phyloP scores from a whole-genome alignment of 2,329 filamentous ascomycete genomes.

The Cladorrhinum sp. region DNA sequence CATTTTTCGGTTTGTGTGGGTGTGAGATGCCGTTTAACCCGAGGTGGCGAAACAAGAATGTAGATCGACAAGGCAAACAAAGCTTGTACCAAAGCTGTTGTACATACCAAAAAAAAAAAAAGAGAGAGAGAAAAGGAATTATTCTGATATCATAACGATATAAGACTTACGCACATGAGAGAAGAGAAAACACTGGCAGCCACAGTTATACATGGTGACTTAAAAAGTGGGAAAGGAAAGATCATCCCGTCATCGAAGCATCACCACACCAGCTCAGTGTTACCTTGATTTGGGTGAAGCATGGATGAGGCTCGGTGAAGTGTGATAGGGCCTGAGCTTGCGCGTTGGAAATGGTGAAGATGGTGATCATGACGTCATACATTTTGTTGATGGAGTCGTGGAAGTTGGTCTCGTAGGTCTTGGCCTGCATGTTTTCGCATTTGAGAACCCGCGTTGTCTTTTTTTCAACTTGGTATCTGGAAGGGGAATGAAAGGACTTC shows the following conservation, averaged over 20 bases:
- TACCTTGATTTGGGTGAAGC: not conserved
- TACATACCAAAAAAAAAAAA: too few species aligned
- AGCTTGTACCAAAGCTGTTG: too few species aligned
- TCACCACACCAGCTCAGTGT: not conserved
- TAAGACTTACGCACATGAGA: too few species aligned
- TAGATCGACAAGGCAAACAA: too few species aligned
- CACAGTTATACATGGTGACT: not conserved
- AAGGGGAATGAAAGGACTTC: too few species aligned
- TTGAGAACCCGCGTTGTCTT: not conserved
- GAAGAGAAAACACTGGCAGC: not conserved
- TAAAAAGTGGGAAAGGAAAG: not conserved
- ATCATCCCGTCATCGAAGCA: not conserved
- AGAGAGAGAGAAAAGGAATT: too few species aligned
- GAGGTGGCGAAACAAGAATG: not conserved
- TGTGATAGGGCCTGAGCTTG: not conserved
- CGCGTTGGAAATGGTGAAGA: not conserved
- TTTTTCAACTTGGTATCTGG: too few species aligned
- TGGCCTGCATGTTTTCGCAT: not conserved
- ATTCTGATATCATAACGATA: too few species aligned
- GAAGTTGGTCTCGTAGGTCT: not conserved
- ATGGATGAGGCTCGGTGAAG: not conserved
- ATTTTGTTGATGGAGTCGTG: not conserved
- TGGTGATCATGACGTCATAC: not conserved
- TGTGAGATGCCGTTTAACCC: not conserved
- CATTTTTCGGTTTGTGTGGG: conserved; percentile 4